phyloP scores from a whole-genome alignment of 257 asterid species.

The Scutellaria galericulata region DNA sequence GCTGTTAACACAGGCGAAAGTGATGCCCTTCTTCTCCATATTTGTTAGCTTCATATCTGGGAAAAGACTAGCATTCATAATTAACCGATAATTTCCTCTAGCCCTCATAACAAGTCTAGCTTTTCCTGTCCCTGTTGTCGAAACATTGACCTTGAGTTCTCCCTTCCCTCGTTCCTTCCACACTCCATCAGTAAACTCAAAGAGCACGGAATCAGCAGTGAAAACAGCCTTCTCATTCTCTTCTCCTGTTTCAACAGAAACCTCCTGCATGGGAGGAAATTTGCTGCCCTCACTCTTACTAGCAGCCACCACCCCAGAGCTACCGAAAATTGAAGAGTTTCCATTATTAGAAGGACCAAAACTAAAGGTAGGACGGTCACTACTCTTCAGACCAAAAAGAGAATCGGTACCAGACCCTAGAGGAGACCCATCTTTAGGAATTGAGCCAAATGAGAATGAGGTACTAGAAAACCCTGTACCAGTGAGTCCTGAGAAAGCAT shows the following conservation, averaged over 20 bases:
- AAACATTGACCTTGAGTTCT: slow-evolving; percentile 74
- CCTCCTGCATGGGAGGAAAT: slow-evolving; percentile 64
- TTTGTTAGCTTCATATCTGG: slow-evolving; percentile 89
- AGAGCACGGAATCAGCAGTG: slow-evolving; percentile 72
- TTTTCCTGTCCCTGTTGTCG: slow-evolving; percentile 58
- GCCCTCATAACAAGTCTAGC: slow-evolving; percentile 92
- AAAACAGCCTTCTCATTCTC: slow-evolving; percentile 73
- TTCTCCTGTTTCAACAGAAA: slow-evolving; percentile 73
- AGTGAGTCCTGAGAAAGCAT: slow-evolving; percentile 86
- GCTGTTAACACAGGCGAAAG: slow-evolving; percentile 87
- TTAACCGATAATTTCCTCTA: slow-evolving; percentile 78
- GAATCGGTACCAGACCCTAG: slow-evolving; percentile 15
- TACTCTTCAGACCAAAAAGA: too few relatives aligned
- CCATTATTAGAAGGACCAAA: slow-evolving; percentile 57
- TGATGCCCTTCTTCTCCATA: slow-evolving; percentile 93
- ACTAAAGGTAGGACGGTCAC: slow-evolving; percentile 37
- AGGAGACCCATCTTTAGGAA: slow-evolving; percentile 54
- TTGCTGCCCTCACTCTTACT: slow-evolving; percentile 52
- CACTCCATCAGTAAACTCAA: slow-evolving; percentile 65
- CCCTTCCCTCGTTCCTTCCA: slow-evolving; percentile 99
- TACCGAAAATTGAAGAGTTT: slow-evolving; percentile 53
- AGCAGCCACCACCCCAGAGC: slow-evolving; percentile 39
- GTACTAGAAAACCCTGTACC: slow-evolving; percentile 86
- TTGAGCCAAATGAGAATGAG: slow-evolving; percentile 78
- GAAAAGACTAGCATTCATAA: slow-evolving; percentile 80